These are phyloP conservation scores for Arachis stenosperma DNA, from an alignment of 306 rosid species.

Conservation along the genomic window DNA sequence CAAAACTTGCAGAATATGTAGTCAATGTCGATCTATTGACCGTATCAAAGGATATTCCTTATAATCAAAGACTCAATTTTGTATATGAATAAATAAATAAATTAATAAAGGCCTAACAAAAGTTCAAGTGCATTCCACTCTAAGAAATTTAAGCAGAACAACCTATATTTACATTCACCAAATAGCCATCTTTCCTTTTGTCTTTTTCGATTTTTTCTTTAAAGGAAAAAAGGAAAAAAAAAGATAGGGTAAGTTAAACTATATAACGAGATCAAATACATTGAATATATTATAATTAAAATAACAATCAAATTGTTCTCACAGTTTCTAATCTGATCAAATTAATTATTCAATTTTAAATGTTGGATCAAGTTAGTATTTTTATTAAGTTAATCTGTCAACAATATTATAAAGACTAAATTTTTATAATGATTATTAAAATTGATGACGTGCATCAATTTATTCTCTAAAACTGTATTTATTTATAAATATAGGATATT, in stretches of 20 bases:
- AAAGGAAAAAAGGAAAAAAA: not conserved
- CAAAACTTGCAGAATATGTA: not conserved
- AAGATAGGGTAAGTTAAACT: not conserved
- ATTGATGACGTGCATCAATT: too few relatives aligned
- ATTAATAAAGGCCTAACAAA: not conserved
- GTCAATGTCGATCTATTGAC: not conserved
- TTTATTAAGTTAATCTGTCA: too few relatives aligned
- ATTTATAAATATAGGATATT: too few relatives aligned
- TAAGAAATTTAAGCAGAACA: not conserved
- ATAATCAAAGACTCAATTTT: not conserved
- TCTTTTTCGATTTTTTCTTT: too few relatives aligned
- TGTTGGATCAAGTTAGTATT: too few relatives aligned
- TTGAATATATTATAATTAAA: not conserved
- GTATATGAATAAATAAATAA: too few relatives aligned
- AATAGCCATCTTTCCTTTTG: not conserved
- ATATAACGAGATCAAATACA: not conserved
- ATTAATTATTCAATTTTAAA: too few relatives aligned
- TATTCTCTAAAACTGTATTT: too few relatives aligned
- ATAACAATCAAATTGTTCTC: too few relatives aligned
- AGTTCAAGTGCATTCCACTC: slow-evolving; percentile 1
- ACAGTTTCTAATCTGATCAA: too few relatives aligned
- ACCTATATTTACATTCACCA: not conserved
- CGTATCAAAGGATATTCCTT: not conserved
- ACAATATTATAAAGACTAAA: too few relatives aligned
- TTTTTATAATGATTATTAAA: too few relatives aligned